A percentile compares a stretch with the other conserved stretches of the same genome.
phyloP scores from a whole-genome alignment of 768 basidiomycete species.

The Dictyophora rubrovolvata region DNA sequence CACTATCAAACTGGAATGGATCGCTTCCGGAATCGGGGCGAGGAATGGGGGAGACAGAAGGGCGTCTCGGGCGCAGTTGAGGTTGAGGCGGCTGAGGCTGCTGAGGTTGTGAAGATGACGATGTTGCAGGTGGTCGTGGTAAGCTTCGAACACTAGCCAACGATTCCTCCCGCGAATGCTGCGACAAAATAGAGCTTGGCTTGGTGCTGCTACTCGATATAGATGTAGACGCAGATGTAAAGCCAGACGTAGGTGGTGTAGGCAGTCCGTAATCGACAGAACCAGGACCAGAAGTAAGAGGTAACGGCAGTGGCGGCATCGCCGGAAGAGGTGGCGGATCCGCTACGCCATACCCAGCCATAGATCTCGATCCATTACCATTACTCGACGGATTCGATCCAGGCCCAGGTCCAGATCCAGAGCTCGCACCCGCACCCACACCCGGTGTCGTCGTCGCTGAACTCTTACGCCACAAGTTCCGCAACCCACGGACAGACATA shows the following conservation, averaged over 20 bases:
- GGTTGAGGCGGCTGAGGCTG: conserved; percentile 19
- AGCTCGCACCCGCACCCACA: background rate
- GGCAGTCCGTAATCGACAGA: background rate
- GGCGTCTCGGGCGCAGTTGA: conserved; percentile 7
- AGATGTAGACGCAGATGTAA: conserved; percentile 15
- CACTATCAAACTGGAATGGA: conserved; percentile 48
- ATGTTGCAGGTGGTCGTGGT: conserved; percentile 21
- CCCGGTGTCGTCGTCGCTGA: background rate
- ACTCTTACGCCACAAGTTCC: conserved; percentile 10
- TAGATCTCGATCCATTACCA: background rate
- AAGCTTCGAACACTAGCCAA: conserved; percentile 2
- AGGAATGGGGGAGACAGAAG: conserved; percentile 23
- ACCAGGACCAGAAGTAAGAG: background rate
- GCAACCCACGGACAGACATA: conserved; percentile 39
- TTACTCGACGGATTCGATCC: background rate
- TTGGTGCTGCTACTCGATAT: conserved; percentile 17
- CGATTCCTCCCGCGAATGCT: conserved; percentile 2
- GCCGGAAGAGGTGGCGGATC: background rate
- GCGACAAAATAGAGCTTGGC: conserved; percentile 11
- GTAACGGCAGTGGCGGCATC: background rate
- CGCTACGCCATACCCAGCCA: too few relatives aligned
- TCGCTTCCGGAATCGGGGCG: conserved; percentile 27
- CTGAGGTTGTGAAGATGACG: conserved; percentile 16
- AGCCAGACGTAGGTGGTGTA: background rate
- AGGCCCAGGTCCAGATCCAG: background rate